Conservation (phyloP, 805 yeast species). For the Scheffersomyces spartinae region DNA sequence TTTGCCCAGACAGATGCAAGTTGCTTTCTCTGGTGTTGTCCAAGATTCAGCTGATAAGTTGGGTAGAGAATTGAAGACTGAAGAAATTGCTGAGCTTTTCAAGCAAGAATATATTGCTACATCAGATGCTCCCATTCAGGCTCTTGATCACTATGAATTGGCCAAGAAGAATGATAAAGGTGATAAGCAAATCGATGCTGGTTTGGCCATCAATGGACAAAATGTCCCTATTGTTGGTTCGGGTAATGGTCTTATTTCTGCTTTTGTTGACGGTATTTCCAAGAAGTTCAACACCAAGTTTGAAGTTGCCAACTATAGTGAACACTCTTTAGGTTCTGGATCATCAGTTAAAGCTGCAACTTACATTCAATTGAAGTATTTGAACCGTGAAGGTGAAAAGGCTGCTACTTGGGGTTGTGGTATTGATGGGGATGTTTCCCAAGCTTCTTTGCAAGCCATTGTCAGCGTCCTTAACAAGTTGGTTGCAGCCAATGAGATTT, state of each 20-base stretch:
- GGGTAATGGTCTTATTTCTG: slow-evolving; percentile 81
- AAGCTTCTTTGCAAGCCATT: slow-evolving; percentile 41
- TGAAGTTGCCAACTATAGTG: slow-evolving; percentile 61
- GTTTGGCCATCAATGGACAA: slow-evolving; percentile 35
- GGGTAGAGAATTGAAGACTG: slow-evolving; percentile 60
- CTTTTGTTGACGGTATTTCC: slow-evolving; percentile 53
- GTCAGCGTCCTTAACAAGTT: slow-evolving; percentile 6
- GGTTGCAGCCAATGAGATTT: background rate
- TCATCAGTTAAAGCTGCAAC: slow-evolving; percentile 67
- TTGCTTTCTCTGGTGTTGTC: slow-evolving; percentile 61
- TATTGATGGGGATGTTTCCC: slow-evolving; percentile 43
- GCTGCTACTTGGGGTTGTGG: slow-evolving; percentile 43
- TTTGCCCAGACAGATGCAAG: slow-evolving; percentile 71
- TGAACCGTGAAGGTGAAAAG: slow-evolving; percentile 9
- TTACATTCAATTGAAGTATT: slow-evolving; percentile 34
- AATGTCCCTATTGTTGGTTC: slow-evolving; percentile 35
- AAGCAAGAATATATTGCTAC: slow-evolving; percentile 43
- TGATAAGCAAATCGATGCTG: slow-evolving; percentile 34
- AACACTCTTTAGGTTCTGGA: slow-evolving; percentile 70
- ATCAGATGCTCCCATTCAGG: slow-evolving; percentile 14
- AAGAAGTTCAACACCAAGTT: slow-evolving; percentile 35
- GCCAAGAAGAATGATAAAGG: slow-evolving; percentile 25
- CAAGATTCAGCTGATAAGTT: slow-evolving; percentile 57
- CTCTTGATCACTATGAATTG: slow-evolving; percentile 11
- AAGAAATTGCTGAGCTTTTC: slow-evolving; percentile 57